A percentile compares a stretch with the other conserved stretches of the same genome.
Evolutionary conservation across 352 stramenopile genomes (phyloP).

Genomic region (Phytophthora crassamura): DNA sequence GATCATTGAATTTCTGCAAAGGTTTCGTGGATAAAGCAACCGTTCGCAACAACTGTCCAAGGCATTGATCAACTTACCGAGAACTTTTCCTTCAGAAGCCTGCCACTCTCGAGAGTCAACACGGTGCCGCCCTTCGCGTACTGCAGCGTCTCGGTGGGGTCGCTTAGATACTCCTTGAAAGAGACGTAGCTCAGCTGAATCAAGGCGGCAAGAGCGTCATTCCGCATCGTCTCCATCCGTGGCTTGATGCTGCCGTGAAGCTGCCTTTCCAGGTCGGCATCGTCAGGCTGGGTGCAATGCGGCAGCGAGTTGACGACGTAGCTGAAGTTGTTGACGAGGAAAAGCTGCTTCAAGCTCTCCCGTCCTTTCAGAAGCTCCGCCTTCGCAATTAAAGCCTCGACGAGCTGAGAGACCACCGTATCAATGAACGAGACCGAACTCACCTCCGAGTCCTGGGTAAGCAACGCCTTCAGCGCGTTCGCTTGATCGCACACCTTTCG

Average conservation of each 20-base stretch:
- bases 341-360: slow-evolving; percentile 80
- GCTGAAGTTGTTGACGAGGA: slow-evolving; percentile 94
- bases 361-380: slow-evolving; percentile 60
- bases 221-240: slow-evolving; percentile 82
- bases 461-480: slow-evolving; percentile 61
- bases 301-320: slow-evolving; percentile 89
- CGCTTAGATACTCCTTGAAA: slow-evolving; percentile 69
- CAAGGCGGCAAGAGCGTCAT: slow-evolving; percentile 86
- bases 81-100: slow-evolving; percentile 94
- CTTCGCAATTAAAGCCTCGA: slow-evolving; percentile 64
- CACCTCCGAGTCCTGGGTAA: slow-evolving; percentile 62
- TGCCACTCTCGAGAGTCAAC: slow-evolving; percentile 90
- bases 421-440: slow-evolving; percentile 62
- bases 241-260: slow-evolving; percentile 81
- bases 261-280: slow-evolving; percentile 58
- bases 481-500: slow-evolving; percentile 76
- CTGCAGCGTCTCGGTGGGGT: slow-evolving; percentile 88
- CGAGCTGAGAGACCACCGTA: slow-evolving; percentile 72
- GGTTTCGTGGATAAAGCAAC: background rate
- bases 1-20: slow-evolving; percentile 73
- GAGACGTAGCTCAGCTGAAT: slow-evolving; percentile 77
- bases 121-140: slow-evolving; percentile 86
- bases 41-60: background rate
- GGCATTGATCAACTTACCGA: slow-evolving; percentile 42
- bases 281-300: slow-evolving; percentile 43